Evolutionary conservation across 2,329 filamentous ascomycete species (phyloP).

Genomic region (Colletotrichum lupini): DNA sequence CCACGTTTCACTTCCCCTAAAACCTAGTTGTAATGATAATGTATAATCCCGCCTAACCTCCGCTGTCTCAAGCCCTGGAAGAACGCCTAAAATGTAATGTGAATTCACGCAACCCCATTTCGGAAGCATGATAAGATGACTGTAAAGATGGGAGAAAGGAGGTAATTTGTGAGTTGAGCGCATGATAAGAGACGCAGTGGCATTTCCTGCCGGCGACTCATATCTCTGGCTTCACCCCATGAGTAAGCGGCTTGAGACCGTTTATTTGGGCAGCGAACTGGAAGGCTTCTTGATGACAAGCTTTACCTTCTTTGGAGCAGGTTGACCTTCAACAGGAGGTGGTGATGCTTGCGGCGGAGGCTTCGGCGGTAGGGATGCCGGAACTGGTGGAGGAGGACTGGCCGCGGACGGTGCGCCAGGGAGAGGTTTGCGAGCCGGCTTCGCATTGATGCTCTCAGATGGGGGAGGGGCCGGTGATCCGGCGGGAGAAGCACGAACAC

Average conservation of each 20-base stretch:
- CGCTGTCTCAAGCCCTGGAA: background rate
- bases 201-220: background rate
- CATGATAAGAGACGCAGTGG: background rate
- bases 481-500: slow-evolving; percentile 41
- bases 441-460: slow-evolving; percentile 43
- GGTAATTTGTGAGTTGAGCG: background rate
- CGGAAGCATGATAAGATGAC: background rate
- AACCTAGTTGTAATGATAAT: background rate
- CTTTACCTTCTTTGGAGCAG: slow-evolving; percentile 35
- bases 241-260: background rate
- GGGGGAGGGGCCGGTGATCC: slow-evolving; percentile 40
- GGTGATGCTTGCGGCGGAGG: slow-evolving; percentile 28
- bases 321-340: slow-evolving; percentile 20
- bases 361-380: slow-evolving; percentile 20
- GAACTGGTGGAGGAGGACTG: slow-evolving; percentile 22
- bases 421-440: slow-evolving; percentile 48
- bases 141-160: background rate
- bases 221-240: background rate
- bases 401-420: slow-evolving; percentile 37
- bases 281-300: slow-evolving; percentile 36
- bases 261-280: slow-evolving; percentile 8
- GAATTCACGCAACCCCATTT: background rate
- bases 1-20: background rate
- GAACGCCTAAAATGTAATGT: background rate
- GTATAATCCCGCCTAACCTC: background rate